Conservation (phyloP, 169 alveolate species). For the Blepharisma undulans region DNA sequence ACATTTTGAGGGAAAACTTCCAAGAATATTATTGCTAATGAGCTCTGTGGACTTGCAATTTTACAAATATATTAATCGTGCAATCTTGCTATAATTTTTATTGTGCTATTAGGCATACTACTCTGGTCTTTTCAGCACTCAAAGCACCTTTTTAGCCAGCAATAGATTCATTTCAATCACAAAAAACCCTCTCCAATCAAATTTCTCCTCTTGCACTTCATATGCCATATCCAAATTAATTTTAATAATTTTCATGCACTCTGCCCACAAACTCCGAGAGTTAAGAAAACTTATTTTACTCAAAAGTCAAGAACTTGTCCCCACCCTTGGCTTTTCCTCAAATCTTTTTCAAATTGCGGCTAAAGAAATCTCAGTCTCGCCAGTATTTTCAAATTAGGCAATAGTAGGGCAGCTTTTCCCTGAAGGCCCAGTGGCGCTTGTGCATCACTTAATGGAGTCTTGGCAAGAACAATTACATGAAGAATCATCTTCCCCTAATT, state of each 20-base stretch:
- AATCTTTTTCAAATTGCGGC: background rate
- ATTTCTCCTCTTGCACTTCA: no score
- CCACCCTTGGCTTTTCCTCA: background rate
- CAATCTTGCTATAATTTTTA: no score
- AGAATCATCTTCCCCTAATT: background rate
- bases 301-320: background rate
- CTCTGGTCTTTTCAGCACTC: no score
- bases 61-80: no score
- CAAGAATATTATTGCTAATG: no score
- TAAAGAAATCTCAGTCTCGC: background rate
- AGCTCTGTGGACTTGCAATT: no score
- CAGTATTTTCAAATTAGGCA: background rate
- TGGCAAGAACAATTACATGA: background rate
- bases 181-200: no score
- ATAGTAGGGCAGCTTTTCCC: background rate
- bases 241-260: background rate
- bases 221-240: background rate
- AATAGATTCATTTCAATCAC: no score
- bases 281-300: background rate
- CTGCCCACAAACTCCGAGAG: background rate
- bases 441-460: background rate
- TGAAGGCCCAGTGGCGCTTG: background rate
- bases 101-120: no score
- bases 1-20: no score
- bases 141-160: no score